phyloP scores from a whole-genome alignment of 2,329 filamentous ascomycete species.

The Trichoderma asperellum region DNA sequence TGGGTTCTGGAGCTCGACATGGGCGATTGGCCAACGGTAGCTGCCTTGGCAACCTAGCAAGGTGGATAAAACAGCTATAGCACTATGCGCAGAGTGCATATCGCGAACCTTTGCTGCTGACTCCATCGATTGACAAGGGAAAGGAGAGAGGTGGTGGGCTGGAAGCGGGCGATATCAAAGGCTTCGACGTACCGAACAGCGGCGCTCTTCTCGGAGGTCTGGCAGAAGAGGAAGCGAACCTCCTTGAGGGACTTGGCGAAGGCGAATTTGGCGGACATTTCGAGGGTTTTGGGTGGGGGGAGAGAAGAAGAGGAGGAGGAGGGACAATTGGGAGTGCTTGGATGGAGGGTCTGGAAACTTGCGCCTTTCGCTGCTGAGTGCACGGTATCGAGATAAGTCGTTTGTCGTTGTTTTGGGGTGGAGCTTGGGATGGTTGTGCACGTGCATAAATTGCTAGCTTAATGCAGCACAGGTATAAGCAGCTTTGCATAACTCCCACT shows the following conservation, averaged over 20 bases:
- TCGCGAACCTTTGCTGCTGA: background rate
- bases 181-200: slow-evolving; percentile 71
- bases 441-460: background rate
- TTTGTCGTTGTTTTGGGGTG: slow-evolving; percentile 14
- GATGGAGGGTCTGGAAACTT: background rate
- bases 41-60: background rate
- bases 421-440: background rate
- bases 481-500: background rate
- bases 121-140: background rate
- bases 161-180: background rate
- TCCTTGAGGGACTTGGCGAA: slow-evolving; percentile 90
- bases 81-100: background rate
- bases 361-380: background rate
- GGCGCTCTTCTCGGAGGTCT: slow-evolving; percentile 88
- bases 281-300: slow-evolving; percentile 38
- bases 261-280: slow-evolving; percentile 90
- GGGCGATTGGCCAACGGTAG: background rate
- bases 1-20: background rate
- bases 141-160: background rate
- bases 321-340: background rate
- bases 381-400: background rate
- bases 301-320: background rate
- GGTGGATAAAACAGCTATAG: background rate
- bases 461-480: background rate
- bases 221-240: slow-evolving; percentile 96